These are phyloP conservation scores for Paxillus rubicundulus DNA, from an alignment of 768 basidiomycete species.

Conservation along the genomic window DNA sequence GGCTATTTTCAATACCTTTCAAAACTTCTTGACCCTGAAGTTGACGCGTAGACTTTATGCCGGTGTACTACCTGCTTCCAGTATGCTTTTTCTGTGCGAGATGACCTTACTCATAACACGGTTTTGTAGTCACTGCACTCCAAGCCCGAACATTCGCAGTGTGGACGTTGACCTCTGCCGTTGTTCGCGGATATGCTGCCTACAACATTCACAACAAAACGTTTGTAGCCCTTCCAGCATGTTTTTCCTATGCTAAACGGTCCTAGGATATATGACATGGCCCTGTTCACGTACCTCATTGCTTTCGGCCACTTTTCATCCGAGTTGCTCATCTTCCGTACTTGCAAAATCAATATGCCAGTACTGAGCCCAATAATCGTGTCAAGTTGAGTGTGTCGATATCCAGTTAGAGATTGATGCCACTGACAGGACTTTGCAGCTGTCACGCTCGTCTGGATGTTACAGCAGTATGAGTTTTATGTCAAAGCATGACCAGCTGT, in stretches of 20 bases:
- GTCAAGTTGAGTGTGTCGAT: conserved; percentile 56
- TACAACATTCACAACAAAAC: conserved; percentile 82
- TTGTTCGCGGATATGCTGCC: conserved; percentile 83
- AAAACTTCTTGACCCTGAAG: conserved; percentile 77
- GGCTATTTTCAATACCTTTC: conserved; percentile 82
- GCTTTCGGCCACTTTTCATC: conserved; percentile 88
- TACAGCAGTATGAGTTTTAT: conserved; percentile 79
- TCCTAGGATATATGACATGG: conserved; percentile 85
- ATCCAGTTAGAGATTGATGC: conserved; percentile 25
- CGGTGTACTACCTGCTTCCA: conserved; percentile 36
- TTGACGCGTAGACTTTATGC: conserved; percentile 78
- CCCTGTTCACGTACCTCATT: conserved; percentile 83
- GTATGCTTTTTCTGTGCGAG: conserved; percentile 25
- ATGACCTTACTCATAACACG: not conserved
- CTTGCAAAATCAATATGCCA: conserved; percentile 58
- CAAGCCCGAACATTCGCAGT: conserved; percentile 87
- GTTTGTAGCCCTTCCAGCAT: conserved; percentile 44
- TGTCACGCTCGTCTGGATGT: conserved; percentile 79
- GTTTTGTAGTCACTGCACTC: conserved; percentile 70
- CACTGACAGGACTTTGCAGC: conserved; percentile 40
- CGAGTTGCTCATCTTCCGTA: conserved; percentile 80
- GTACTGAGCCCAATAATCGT: conserved; percentile 78
- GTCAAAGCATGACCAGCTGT: conserved; percentile 38
- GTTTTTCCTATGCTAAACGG: conserved; percentile 10
- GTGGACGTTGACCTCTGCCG: conserved; percentile 87